A percentile compares a stretch with the other conserved stretches of the same genome.
Evolutionary conservation across 495 filamentous ascomycete species (phyloP).

Genomic region (Penicillium dipodomyicola): DNA sequence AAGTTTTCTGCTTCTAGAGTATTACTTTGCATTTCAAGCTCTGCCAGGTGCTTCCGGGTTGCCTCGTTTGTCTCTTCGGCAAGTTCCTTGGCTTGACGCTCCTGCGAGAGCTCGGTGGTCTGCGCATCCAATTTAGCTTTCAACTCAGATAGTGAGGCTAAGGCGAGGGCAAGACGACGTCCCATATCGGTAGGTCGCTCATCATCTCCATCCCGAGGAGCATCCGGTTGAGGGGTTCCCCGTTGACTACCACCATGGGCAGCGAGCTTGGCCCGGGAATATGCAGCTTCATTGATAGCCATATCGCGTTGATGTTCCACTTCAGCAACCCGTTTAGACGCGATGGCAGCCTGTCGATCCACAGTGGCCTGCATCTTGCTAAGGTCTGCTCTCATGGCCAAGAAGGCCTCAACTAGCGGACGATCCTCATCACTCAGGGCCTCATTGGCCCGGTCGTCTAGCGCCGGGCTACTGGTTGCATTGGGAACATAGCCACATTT

Average conservation of each 20-base stretch:
- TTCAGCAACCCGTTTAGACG: constrained; percentile 86
- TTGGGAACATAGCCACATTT: constrained; percentile 83
- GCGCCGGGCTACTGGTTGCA: constrained; percentile 63
- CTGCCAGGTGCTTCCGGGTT: constrained; percentile 75
- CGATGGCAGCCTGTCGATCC: constrained; percentile 76
- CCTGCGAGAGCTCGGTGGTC: constrained; percentile 68
- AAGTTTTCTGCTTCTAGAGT: constrained; percentile 80
- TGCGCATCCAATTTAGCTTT: constrained; percentile 66
- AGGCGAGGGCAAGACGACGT: constrained; percentile 74
- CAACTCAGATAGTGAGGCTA: constrained; percentile 75
- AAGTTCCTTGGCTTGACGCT: constrained; percentile 72
- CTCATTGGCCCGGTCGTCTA: constrained; percentile 74
- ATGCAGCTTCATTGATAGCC: constrained; percentile 87
- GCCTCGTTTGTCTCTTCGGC: constrained; percentile 86
- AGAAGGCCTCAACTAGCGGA: constrained; percentile 86
- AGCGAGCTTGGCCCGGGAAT: constrained; percentile 89
- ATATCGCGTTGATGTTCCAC: constrained; percentile 90
- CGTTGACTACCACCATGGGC: constrained; percentile 71
- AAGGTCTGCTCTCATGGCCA: constrained; percentile 84
- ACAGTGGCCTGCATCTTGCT: constrained; percentile 74
- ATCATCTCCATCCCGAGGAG: constrained; percentile 56
- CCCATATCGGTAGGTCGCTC: constrained; percentile 76
- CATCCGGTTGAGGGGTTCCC: constrained; percentile 69
- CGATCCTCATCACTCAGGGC: constrained; percentile 86
- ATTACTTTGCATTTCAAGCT: constrained; percentile 82